These are phyloP conservation scores for Aspergillus vadensis DNA, from an alignment of 2,329 filamentous ascomycete species.

Conservation along the genomic window DNA sequence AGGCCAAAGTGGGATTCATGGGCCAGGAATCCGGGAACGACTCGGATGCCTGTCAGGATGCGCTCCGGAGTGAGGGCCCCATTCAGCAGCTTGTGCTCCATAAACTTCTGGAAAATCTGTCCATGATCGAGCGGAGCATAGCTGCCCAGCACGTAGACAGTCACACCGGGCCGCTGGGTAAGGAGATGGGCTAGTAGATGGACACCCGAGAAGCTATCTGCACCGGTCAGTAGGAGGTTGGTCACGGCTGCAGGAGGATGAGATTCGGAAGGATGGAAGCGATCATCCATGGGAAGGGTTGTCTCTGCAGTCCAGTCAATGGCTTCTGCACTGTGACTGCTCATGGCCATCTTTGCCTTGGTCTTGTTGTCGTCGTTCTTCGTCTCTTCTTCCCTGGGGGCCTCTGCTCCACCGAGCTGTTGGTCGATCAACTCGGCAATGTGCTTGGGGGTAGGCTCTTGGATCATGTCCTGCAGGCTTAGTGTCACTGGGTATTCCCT, in stretches of 20 bases:
- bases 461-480: neutral
- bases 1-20: neutral
- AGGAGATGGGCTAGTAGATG: neutral
- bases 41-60: neutral
- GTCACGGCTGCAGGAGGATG: neutral
- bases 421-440: neutral
- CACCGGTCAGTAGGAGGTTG: neutral
- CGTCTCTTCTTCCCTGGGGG: neutral
- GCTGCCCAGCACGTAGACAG: neutral
- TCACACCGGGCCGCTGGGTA: neutral
- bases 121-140: neutral
- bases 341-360: neutral
- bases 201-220: conserved; percentile 1
- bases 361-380: neutral
- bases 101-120: neutral
- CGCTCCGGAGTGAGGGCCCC: neutral
- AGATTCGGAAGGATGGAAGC: neutral
- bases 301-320: conserved; percentile 1
- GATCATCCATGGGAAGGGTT: neutral
- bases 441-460: neutral
- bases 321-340: neutral
- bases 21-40: neutral
- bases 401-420: neutral
- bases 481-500: neutral
- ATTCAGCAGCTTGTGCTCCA: neutral